phyloP scores from a whole-genome alignment of 2,329 filamentous ascomycete species.

The Pseudocercospora macadamiae region DNA sequence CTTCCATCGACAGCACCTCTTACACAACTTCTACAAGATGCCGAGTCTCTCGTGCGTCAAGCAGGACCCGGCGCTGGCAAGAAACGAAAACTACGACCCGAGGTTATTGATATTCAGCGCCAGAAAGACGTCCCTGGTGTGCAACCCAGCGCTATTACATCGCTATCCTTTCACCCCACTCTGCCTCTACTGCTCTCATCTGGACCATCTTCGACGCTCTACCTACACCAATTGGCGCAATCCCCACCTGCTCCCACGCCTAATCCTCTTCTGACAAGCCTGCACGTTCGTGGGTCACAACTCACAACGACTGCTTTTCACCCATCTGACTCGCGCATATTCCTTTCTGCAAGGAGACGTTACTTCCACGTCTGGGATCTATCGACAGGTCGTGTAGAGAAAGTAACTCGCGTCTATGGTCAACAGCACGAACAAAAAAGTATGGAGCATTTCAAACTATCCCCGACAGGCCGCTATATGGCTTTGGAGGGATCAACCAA shows the following conservation, averaged over 20 bases:
- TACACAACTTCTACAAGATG: slow-evolving; percentile 76
- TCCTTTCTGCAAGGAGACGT: slow-evolving; percentile 82
- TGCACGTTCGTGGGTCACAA: slow-evolving; percentile 84
- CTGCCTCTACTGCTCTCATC: slow-evolving; percentile 89
- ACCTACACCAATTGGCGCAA: slow-evolving; percentile 84
- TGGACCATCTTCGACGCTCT: slow-evolving; percentile 80
- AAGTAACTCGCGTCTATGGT: slow-evolving; percentile 74
- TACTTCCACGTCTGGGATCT: slow-evolving; percentile 97
- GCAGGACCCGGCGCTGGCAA: slow-evolving; percentile 54
- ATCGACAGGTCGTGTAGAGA: slow-evolving; percentile 76
- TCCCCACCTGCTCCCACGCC: slow-evolving; percentile 69
- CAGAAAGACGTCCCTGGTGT: slow-evolving; percentile 80
- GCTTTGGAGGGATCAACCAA: slow-evolving; percentile 76
- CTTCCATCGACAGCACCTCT: slow-evolving; percentile 72
- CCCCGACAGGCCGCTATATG: slow-evolving; percentile 84
- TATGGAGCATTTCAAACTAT: slow-evolving; percentile 89
- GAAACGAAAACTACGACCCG: slow-evolving; percentile 76
- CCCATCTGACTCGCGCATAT: slow-evolving; percentile 71
- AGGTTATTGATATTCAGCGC: slow-evolving; percentile 87
- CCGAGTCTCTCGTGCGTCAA: slow-evolving; percentile 64
- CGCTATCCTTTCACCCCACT: slow-evolving; percentile 84
- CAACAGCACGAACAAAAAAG: slow-evolving; percentile 80
- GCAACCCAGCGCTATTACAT: slow-evolving; percentile 76
- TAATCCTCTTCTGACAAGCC: slow-evolving; percentile 86
- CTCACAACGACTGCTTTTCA: slow-evolving; percentile 82